A percentile compares a stretch with the other conserved stretches of the same genome.
These are phyloP conservation scores for Ceratobasidium sp. DNA, from an alignment of 1,284 basidiomycete species.

Conservation along the genomic window DNA sequence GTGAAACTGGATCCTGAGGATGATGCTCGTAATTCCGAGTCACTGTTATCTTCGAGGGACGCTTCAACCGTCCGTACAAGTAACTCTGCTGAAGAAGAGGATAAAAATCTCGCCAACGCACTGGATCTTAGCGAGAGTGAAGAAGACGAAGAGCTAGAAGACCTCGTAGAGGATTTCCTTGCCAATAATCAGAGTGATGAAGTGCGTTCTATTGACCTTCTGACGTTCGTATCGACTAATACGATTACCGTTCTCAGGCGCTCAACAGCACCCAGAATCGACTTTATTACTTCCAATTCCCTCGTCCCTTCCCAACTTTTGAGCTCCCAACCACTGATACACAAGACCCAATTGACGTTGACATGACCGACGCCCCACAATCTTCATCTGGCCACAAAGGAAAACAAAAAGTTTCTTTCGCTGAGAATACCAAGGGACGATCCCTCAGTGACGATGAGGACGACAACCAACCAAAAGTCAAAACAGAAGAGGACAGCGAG, in stretches of 20 bases:
- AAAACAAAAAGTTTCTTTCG: constrained; percentile 54
- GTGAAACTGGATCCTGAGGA: constrained; percentile 57
- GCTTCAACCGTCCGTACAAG: constrained; percentile 27
- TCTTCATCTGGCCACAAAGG: constrained; percentile 48
- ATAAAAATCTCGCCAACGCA: constrained; percentile 75
- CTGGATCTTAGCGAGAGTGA: constrained; percentile 87
- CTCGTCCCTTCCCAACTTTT: constrained; percentile 87
- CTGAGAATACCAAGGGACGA: constrained; percentile 42
- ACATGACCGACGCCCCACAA: constrained; percentile 54
- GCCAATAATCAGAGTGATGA: constrained; percentile 55
- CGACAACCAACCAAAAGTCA: constrained; percentile 55
- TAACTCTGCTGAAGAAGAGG: constrained; percentile 60
- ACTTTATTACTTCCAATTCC: constrained; percentile 94
- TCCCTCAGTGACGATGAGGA: constrained; percentile 48
- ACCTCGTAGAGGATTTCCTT: constrained; percentile 85
- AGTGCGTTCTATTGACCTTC: background rate
- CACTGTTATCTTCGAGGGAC: constrained; percentile 21
- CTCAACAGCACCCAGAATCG: constrained; percentile 61
- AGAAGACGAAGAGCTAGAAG: constrained; percentile 86
- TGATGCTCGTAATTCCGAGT: constrained; percentile 40
- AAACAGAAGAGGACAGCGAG: constrained; percentile 31
- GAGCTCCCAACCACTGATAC: constrained; percentile 50
- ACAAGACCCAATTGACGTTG: constrained; percentile 48
- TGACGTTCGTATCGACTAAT: constrained; percentile 29
- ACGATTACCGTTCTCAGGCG: background rate